Percentiles rank a stretch among this genome's conserved stretches.
Conservation (phyloP, 2,329 filamentous ascomycete species). For the Plectosphaerella cucumerina region DNA sequence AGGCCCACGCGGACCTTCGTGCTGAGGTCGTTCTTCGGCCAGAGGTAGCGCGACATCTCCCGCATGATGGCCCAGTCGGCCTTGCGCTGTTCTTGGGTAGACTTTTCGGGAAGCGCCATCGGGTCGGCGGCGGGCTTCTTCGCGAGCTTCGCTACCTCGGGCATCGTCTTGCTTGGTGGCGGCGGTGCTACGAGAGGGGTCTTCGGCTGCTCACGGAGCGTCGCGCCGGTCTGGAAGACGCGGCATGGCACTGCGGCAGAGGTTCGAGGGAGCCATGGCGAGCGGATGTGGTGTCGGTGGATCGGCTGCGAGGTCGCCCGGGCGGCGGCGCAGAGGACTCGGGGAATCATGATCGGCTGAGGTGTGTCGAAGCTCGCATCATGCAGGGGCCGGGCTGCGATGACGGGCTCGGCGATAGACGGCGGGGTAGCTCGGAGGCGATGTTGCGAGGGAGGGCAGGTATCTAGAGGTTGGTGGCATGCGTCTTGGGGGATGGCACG, state of each 20-base stretch:
- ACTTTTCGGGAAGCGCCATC: constrained; percentile 62
- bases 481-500: background rate
- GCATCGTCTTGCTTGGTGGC: background rate
- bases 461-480: background rate
- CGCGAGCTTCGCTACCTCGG: constrained; percentile 2
- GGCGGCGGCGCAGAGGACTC: background rate
- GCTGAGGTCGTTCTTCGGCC: constrained; percentile 83
- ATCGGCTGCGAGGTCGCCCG: background rate
- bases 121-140: constrained; percentile 36
- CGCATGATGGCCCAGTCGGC: constrained; percentile 98
- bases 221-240: constrained; percentile 12
- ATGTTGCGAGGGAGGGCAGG: no score
- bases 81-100: constrained; percentile 83
- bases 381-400: background rate
- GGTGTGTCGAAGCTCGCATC: background rate
- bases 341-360: background rate
- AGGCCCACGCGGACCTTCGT: constrained; percentile 82
- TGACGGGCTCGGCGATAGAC: background rate
- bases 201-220: constrained; percentile 5
- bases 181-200: background rate
- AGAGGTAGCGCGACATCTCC: constrained; percentile 94
- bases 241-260: constrained; percentile 7
- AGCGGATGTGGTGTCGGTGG: background rate
- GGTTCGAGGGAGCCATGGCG: constrained; percentile 11
- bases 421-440: background rate